These are phyloP conservation scores for Lomentospora prolificans DNA, from an alignment of 2,329 filamentous ascomycete species.

Conservation along the genomic window DNA sequence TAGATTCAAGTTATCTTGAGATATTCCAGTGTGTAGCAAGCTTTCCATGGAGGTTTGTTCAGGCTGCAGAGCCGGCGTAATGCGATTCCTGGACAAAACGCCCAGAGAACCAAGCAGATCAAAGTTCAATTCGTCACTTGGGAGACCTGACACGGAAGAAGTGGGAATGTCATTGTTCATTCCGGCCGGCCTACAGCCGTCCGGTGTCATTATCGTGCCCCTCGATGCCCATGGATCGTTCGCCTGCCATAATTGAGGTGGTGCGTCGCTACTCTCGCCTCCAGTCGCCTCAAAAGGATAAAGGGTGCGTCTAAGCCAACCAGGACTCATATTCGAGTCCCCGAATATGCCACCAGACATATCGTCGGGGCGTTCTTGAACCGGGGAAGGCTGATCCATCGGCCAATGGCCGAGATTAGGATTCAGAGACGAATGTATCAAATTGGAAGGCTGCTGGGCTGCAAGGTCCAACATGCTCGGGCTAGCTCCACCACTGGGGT, in stretches of 20 bases:
- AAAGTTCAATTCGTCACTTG: slow-evolving; percentile 1
- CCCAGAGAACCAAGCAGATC: neutral
- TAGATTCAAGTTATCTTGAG: neutral
- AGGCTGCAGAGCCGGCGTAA: neutral
- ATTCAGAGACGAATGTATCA: neutral
- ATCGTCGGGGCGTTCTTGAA: neutral
- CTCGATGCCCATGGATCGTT: neutral
- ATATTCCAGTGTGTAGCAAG: neutral
- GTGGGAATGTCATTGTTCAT: neutral
- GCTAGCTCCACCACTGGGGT: neutral
- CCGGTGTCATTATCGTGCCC: neutral
- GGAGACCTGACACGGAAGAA: neutral
- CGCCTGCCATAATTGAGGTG: neutral
- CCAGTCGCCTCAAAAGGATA: neutral
- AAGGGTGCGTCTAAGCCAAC: neutral
- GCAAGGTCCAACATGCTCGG: neutral
- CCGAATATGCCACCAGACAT: neutral
- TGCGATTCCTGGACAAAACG: neutral
- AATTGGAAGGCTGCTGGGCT: neutral
- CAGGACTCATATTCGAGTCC: neutral
- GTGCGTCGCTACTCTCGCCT: neutral
- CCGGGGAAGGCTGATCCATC: neutral
- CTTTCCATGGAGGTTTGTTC: neutral
- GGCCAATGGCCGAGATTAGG: neutral
- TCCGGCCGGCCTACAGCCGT: neutral